Conservation (phyloP, 2,329 filamentous ascomycete species). For the Verticillium dahliae region DNA sequence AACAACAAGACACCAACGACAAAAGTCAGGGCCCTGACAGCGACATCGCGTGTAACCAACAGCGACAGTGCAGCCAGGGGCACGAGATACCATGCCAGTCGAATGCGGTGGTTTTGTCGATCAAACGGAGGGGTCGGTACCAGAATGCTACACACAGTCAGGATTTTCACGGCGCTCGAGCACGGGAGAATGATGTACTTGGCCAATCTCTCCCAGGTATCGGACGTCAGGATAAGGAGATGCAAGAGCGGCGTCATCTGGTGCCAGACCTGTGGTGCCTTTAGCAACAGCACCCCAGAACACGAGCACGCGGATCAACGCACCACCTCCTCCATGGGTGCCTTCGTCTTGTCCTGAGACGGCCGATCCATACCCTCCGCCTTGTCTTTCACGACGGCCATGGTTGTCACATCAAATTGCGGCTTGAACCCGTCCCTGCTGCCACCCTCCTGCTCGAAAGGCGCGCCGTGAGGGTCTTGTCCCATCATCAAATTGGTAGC, state of each 20-base stretch:
- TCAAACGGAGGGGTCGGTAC: conserved; percentile 15
- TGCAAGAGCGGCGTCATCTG: conserved; percentile 10
- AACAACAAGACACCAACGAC: conserved; percentile 57
- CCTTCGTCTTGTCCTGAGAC: conserved; percentile 9
- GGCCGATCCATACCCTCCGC: conserved; percentile 6
- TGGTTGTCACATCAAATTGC: neutral
- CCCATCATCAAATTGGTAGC: conserved; percentile 2
- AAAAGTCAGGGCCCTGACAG: conserved; percentile 50
- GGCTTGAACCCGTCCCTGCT: conserved; percentile 1
- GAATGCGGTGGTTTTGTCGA: neutral
- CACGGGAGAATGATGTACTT: conserved; percentile 11
- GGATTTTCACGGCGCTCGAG: neutral
- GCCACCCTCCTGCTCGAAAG: neutral
- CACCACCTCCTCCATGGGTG: conserved; percentile 2
- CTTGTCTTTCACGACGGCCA: conserved; percentile 8
- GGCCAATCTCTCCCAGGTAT: conserved; percentile 16
- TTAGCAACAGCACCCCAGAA: neutral
- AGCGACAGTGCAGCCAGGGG: neutral
- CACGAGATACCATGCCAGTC: neutral
- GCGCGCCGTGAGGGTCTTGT: conserved; percentile 1
- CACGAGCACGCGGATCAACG: neutral
- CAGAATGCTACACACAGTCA: neutral
- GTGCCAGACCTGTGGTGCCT: conserved; percentile 1
- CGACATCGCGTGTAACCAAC: conserved; percentile 34
- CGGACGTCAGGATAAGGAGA: conserved; percentile 12